Evolutionary conservation across 306 rosid species (phyloP), one percentile per base, ranked within the genome.

Genomic region (Quillaja saponaria): DNA sequence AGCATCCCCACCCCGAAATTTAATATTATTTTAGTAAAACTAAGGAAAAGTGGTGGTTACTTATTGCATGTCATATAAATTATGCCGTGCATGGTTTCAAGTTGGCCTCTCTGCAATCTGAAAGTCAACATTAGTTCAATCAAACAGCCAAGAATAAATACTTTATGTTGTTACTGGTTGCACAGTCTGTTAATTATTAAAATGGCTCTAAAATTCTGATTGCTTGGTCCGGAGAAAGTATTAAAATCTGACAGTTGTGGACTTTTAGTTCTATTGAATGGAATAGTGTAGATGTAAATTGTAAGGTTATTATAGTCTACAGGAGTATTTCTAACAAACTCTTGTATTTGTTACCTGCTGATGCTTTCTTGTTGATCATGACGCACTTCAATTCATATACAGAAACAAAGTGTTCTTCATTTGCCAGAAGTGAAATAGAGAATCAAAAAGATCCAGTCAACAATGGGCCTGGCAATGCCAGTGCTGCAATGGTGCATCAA

Each of bases 371-470:
- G 14, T 54, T 71, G 34, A 52, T 64, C 68, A 49, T 63, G 68
- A 53, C 41, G 64, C 56, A 57, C 44, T 63, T 66, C 48, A 38
- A 54, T 82, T 60, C 35, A 6, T 58, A 53, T 82, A 70, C 91
- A 91, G 98, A 88, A 78, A 87, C 90, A 42, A 81, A 80, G 76
- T 83, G 87, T 69, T 83, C 97, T 34, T 87, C 86, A 25, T 66
- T 81, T 55, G 91, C 99, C 56, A 80, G 86, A 75, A 81, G 66
- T 48, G 87, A 85, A 68, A 70, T 71, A 10, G 95, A 69, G 54
- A 66, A 60, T 60, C 85, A 76, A 49, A 84, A 71, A 65, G 83
- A 82, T 42, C 67, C 78, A 25, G 49, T 49, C 67, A 71, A 61
- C 81, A 76, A 72, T 55, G 82, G 80, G 71, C 34, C 50, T 44